Evolutionary conservation across 75 land plant genomes (phyloP), one percentile per base, ranked within the genome.

Genomic region (Adiantum capillusveneris): DNA sequence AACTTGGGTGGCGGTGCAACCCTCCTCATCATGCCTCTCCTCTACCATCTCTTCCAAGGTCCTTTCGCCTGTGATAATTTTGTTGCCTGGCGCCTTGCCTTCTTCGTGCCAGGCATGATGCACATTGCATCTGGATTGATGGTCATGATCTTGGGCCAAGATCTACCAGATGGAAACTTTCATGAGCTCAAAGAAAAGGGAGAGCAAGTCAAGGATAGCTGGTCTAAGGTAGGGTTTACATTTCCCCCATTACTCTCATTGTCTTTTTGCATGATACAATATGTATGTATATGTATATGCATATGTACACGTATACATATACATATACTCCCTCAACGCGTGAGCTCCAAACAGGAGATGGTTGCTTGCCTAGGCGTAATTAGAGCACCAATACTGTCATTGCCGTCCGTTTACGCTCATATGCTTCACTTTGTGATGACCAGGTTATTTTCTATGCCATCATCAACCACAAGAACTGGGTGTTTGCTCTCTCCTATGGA

Each of bases 1-100:
- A 81, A 90, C 59, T 66, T 90, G 72, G 96, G 96, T 6, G 96
- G 96, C 1, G 96, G 95, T 17, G 92, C 83, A 0, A 82, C 90
- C 17, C 95, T 86, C 61, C 74, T 89, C 17, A 51, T 89, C 37
- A 89, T 89, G 95, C 95, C 95, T 0, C 53, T 89, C 5, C 39
- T 83, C 16, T 89, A 75, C 57, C 65, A 80, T 0, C 6, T 89
- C 0, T 86, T 89, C 3, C 53, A 55, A 6, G 28, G 53, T 11
- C 13, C 39, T 14, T 22, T 60, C 6, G 81, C 75, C 21, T 60
- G 77, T n/a, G 69, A 77, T 2, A 69, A 63, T 9, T 85, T 78
- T 58, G 70, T 74, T 0, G 85, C 83, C 6, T 84, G 88, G 88
- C 56, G 88, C 31, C 71, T 86, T 19, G 81, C 88, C 21, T 84